Base-by-base conservation (phyloP, 2,329 filamentous ascomycete species). In the Stachybotrys chartarum region DNA sequence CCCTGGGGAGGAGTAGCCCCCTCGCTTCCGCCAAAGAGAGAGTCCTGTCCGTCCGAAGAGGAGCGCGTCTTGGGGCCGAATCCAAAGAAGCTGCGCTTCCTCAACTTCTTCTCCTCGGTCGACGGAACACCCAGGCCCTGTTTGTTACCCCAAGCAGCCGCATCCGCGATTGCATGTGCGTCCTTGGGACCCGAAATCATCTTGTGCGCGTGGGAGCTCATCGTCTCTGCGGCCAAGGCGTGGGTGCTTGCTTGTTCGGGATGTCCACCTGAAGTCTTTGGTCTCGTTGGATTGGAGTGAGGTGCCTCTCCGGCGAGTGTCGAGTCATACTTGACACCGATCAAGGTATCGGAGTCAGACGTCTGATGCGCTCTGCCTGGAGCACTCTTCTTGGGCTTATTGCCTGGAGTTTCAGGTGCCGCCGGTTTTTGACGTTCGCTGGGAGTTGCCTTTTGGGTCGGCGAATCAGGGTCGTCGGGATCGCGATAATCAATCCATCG, bases 111-210 rank as follows among this genome's bases (percentile, higher is more conserved):
- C 66, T 94, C 92, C 35, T 90, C 86, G 72, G 74, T 54, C 60
- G 78, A 59, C 69, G 79, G 56, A 69, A 80, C 68, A 50, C 75
- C 68, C 30, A 79, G 68, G 11, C 74, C 75, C n/a, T 80, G 69
- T 70, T 86, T 94, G 69, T 89, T 90, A n/a, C 91, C 91, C 91
- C 92, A 96, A 6, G 83, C 79, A n/a, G 85, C 82, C 16, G 85
- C 80, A 68, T 97, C 89, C 30, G 92, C 86, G 59, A 97, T 96
- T 17, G 91, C 79, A 51, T 90, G 83, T 16, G 88, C 86, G 67
- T 97, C 94, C 56, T 86, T 92, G 1, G 93, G 92, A 1, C 79
- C 90, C 1, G 93, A 97, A 53, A 97, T 97, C 58, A 79, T 75
- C 35, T 75, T 69, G 42, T 53, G 60, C n/a, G 71, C 63, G 57